Percentiles rank a stretch among this genome's conserved stretches.
Evolutionary conservation across 2,329 filamentous ascomycete genomes (phyloP).

Genomic region (Alternaria alternata): DNA sequence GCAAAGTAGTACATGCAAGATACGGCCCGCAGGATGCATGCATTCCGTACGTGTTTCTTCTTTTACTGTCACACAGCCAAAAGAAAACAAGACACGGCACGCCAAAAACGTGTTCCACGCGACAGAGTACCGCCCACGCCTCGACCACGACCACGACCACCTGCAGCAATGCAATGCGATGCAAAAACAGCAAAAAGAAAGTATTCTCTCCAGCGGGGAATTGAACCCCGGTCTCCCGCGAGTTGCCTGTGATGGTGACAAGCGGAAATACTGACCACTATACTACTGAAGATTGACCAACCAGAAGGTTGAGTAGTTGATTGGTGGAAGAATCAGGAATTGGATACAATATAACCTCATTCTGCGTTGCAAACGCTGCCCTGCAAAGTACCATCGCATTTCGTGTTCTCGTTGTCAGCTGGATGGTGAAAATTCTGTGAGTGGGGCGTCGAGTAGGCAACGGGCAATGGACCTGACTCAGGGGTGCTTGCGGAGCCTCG

Average conservation of each 20-base stretch:
- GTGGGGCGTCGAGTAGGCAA: background rate
- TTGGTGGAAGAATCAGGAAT: background rate
- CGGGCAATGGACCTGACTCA: background rate
- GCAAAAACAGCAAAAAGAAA: background rate
- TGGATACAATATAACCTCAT: background rate
- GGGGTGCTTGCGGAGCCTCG: background rate
- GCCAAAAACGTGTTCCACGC: background rate
- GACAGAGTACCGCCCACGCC: too few species aligned
- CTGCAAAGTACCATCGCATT: too few species aligned
- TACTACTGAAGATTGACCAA: slow-evolving; percentile 6
- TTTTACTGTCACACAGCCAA: background rate
- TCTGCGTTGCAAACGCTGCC: rapidly evolving
- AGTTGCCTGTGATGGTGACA: background rate
- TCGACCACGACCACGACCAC: too few species aligned
- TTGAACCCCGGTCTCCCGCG: background rate
- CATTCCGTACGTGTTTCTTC: background rate
- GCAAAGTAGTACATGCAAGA: too few species aligned
- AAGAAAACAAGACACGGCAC: background rate
- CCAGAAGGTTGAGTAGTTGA: background rate
- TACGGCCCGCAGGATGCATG: background rate
- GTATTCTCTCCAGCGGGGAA: background rate
- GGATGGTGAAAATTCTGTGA: background rate
- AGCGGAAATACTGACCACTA: slow-evolving; percentile 8
- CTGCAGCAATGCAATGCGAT: too few species aligned
- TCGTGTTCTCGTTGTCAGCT: background rate